Evolutionary conservation across 768 basidiomycete species (phyloP).

Genomic region (Mycena floridula): DNA sequence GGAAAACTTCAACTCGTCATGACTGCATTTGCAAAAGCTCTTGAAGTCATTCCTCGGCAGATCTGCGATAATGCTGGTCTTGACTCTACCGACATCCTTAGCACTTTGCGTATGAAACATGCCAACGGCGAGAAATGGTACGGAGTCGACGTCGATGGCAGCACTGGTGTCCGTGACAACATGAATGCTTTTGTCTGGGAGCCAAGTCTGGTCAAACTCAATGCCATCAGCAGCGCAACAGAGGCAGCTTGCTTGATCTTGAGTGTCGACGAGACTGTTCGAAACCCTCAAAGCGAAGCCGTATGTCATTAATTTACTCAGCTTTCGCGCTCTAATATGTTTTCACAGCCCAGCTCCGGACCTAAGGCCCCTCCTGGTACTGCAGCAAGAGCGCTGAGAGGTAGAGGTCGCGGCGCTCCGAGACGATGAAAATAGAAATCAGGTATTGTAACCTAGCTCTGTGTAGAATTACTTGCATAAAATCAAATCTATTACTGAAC

Average conservation of each 20-base stretch:
- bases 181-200: constrained; percentile 99
- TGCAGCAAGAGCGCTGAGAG: constrained; percentile 79
- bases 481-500: too few species aligned
- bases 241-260: constrained; percentile 96
- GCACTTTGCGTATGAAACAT: constrained; percentile 96
- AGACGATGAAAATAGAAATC: constrained; percentile 42
- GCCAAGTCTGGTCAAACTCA: constrained; percentile 89
- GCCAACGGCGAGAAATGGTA: constrained; percentile 85
- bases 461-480: too few species aligned
- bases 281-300: constrained; percentile 90
- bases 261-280: constrained; percentile 95
- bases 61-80: constrained; percentile 98
- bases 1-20: constrained; percentile 95
- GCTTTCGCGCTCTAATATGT: constrained; percentile 12
- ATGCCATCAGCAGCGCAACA: constrained; percentile 91
- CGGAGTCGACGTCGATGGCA: constrained; percentile 91
- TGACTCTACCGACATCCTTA: constrained; percentile 95
- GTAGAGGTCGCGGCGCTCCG: constrained; percentile 79
- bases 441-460: too few species aligned
- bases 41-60: constrained; percentile 96
- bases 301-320: constrained; percentile 29
- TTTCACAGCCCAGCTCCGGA: constrained; percentile 64
- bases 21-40: constrained; percentile 92
- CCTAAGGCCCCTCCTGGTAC: constrained; percentile 90
- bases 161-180: constrained; percentile 88